Conservation (phyloP, 2,329 filamentous ascomycete genomes). For the Beauveria sp. region DNA sequence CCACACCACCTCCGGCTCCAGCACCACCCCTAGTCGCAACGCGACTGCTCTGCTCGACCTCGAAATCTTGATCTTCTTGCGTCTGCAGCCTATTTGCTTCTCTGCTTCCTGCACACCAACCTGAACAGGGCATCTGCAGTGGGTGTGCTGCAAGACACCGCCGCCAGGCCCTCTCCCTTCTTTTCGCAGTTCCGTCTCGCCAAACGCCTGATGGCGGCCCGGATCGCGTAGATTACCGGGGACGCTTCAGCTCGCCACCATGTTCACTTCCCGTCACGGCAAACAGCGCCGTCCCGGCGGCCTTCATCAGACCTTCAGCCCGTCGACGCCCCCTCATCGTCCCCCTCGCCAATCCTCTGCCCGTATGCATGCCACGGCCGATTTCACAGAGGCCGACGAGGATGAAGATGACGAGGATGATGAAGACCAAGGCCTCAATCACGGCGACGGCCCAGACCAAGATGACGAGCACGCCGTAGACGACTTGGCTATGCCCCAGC, state of each 20-base stretch:
- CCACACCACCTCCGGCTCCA: neutral
- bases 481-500: slow-evolving; percentile 26
- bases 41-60: slow-evolving; percentile 1
- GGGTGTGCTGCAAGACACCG: neutral
- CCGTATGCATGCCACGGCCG: slow-evolving; percentile 49
- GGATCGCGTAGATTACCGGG: slow-evolving; percentile 1
- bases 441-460: slow-evolving; percentile 40
- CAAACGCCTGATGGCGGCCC: slow-evolving; percentile 6
- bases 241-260: slow-evolving; percentile 15
- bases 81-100: neutral
- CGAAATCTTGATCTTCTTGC: slow-evolving; percentile 5
- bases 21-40: slow-evolving; percentile 5
- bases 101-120: neutral
- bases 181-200: neutral
- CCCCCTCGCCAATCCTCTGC: slow-evolving; percentile 19
- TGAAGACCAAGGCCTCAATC: slow-evolving; percentile 33
- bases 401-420: slow-evolving; percentile 40
- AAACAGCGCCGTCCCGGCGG: slow-evolving; percentile 24
- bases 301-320: slow-evolving; percentile 21
- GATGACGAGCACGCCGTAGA: slow-evolving; percentile 38
- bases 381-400: slow-evolving; percentile 58
- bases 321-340: slow-evolving; percentile 25
- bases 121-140: neutral
- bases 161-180: neutral
- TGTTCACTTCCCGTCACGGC: slow-evolving; percentile 31